Conservation (phyloP, 2,329 filamentous ascomycete species). For the Byssoonygena ceratinophila region DNA sequence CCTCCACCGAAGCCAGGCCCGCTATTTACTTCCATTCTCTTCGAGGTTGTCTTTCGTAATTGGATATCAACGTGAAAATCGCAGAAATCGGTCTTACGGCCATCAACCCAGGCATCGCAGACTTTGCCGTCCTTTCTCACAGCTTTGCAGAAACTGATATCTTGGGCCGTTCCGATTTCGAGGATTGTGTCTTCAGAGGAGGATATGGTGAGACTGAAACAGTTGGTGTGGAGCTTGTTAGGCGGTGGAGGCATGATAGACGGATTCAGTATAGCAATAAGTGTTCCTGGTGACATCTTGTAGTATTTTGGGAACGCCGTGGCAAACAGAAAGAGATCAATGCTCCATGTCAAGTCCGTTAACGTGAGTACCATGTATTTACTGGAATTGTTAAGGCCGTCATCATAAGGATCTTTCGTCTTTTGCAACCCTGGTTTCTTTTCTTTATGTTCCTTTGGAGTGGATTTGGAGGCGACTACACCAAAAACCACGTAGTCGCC, state of each 20-base stretch:
- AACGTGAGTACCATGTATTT: constrained; percentile 92
- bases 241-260: constrained; percentile 77
- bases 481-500: constrained; percentile 83
- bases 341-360: constrained; percentile 77
- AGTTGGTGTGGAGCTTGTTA: constrained; percentile 63
- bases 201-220: constrained; percentile 74
- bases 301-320: constrained; percentile 85
- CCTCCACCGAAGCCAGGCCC: constrained; percentile 42
- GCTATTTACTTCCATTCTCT: constrained; percentile 68
- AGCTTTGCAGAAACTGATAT: constrained; percentile 79
- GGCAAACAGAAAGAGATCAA: constrained; percentile 87
- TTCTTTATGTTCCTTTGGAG: constrained; percentile 55
- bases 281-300: constrained; percentile 83
- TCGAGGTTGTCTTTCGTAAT: constrained; percentile 57
- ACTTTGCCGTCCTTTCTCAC: constrained; percentile 71
- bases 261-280: constrained; percentile 86
- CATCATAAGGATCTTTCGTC: constrained; percentile 38
- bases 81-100: constrained; percentile 77
- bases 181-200: constrained; percentile 81
- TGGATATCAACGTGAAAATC: constrained; percentile 84
- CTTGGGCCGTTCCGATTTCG: constrained; percentile 73
- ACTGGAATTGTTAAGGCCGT: constrained; percentile 46
- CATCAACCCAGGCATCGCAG: constrained; percentile 79
- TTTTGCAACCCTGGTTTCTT: constrained; percentile 32
- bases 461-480: constrained; percentile 78